Evolutionary conservation across 305 asterid species (phyloP).

Genomic region (Fraxinus latifolia): DNA sequence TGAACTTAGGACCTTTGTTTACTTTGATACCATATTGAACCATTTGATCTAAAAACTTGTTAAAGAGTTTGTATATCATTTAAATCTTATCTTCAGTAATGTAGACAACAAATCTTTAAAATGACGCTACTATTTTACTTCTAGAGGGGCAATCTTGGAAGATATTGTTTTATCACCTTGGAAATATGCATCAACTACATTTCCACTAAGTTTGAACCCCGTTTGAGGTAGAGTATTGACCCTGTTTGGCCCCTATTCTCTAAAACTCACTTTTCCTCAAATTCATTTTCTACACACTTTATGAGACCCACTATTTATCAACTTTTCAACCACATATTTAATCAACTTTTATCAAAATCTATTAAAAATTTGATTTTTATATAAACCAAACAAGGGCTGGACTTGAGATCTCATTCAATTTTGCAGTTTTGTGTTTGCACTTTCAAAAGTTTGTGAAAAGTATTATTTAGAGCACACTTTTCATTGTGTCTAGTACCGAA

Average conservation of each 20-base stretch:
- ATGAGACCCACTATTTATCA: neutral
- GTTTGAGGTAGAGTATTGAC: neutral
- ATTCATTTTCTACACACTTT: neutral
- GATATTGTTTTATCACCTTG: neutral
- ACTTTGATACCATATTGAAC: neutral
- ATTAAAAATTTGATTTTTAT: neutral
- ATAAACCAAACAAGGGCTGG: neutral
- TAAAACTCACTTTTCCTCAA: neutral
- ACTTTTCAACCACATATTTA: neutral
- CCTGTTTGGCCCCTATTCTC: neutral
- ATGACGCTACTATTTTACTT: neutral
- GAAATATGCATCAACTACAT: slow-evolving; percentile 2
- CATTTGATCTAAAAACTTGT: neutral
- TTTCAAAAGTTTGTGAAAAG: neutral
- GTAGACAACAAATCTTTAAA: neutral
- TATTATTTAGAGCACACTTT: neutral
- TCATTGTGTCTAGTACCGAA: neutral
- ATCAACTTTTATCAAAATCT: neutral
- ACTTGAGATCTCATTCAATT: neutral
- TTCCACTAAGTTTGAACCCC: neutral
- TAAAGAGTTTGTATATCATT: neutral
- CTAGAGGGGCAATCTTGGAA: slow-evolving; percentile 7
- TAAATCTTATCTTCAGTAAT: neutral
- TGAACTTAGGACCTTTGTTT: neutral
- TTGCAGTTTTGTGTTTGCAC: neutral